Base-by-base conservation (phyloP, 768 basidiomycete species). In the Albatrellus ellisii region DNA sequence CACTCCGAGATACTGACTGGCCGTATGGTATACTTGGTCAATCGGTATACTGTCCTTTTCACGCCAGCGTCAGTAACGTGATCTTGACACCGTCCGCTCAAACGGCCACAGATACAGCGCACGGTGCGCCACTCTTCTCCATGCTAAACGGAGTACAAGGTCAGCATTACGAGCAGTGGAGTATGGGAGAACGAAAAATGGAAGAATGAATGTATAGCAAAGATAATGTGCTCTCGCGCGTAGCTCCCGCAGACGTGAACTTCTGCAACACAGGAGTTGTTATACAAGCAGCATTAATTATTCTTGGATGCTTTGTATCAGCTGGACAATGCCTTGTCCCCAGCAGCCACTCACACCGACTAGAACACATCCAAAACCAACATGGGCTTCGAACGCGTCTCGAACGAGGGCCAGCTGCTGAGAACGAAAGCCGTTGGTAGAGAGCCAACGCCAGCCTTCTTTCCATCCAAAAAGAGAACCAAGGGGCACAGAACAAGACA, bases 281-380 rank as follows among this genome's bases (percentile, higher is more conserved):
- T 88, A 73, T 69, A 65, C 67, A 71, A 74, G 76, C 55, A 63
- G 63, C 58, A 29, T 42, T 51, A 47, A 32, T 81, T 64, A 35
- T 64, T 94, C 54, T 95, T 57, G 92, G 92, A 87, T 84, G 72
- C 50, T 63, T 84, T 81, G 90, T 92, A 98, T 98, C 92, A 78
- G 82, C 83, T 85, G 63, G 62, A 62, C 59, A 59, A 56, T 52
- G 50, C 46, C 48, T n/a, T n/a, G 44, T 48, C 52, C 56, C 52
- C 54, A 47, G 49, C 47, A 47, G 54, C 53, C 56, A 44, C 36
- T 57, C 39, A 42, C 39, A 32, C 44, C 46, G 24, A 44, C 24
- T 46, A 50, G n/a, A 48, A 55, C 51, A 49, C 42, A 29, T 36
- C 46, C 52, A 59, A 74, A 81, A 77, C 77, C 77, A 59, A 52